Evolutionary conservation across 805 yeast species (phyloP), one percentile per base, ranked within the genome.

Genomic region (Torulaspora quercuum): DNA sequence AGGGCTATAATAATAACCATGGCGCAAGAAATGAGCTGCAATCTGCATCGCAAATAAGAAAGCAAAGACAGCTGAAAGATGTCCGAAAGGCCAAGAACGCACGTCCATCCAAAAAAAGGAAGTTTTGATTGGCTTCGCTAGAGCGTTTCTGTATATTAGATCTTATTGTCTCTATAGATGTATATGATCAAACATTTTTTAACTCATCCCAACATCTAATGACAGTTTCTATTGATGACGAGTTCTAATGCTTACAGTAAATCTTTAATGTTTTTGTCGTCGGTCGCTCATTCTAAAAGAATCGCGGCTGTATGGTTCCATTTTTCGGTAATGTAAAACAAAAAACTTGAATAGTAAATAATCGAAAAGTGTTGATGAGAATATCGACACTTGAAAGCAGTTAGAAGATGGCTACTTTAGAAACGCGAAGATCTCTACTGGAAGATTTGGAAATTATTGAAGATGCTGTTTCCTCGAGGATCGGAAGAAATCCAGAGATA

Each of bases 81-180:
- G 72, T 85, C 64, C 73, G 82, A 46, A 74, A 73, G 53, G 89
- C 78, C 4, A 92, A 92, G 77, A 89, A 87, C 50, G 95, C 83
- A 3, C 75, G 97, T 57, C 94, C 92, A 9, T 48, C 65, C 14
- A 72, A 67, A 50, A 73, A 61, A 51, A 57, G 68, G 8, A 34
- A 36, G 25, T 30, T 32, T n/a, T 32, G 21, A 21, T 10, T 12
- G 10, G 15, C n/a, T 30, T n/a, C n/a, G n/a, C n/a, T n/a, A n/a
- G n/a, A n/a, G n/a, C n/a, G n/a, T n/a, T n/a, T n/a, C n/a, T n/a
- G n/a, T n/a, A n/a, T n/a, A n/a, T n/a, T n/a, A n/a, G n/a, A n/a
- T n/a, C n/a, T n/a, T n/a, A n/a, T n/a, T n/a, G n/a, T n/a, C n/a
- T n/a, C n/a, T n/a, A n/a, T n/a, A n/a, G n/a, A n/a, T n/a, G n/a